Evolutionary conservation across 345 rosid species (phyloP).

Genomic region (Eucalyptus regnans): DNA sequence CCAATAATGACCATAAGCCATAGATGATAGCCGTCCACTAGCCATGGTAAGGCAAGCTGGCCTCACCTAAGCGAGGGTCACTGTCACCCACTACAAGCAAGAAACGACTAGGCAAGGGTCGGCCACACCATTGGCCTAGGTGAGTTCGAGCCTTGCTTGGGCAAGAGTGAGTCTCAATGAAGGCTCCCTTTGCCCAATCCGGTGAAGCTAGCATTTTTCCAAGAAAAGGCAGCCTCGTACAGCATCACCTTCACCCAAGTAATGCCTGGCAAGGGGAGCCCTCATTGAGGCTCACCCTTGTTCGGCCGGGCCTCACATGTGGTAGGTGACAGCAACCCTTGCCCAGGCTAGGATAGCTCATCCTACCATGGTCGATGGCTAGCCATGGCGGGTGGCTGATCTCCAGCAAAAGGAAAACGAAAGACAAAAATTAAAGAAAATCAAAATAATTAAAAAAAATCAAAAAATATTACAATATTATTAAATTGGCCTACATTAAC

Average conservation of each 20-base stretch:
- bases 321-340: no score
- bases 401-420: accelerated
- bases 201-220: accelerated
- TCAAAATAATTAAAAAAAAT: accelerated
- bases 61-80: no score
- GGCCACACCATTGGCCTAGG: no score
- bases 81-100: no score
- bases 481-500: accelerated
- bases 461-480: no score
- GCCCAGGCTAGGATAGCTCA: no score
- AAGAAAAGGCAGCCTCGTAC: accelerated
- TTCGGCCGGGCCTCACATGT: accelerated
- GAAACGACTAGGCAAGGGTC: accelerated
- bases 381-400: no score
- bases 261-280: accelerated
- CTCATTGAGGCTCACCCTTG: accelerated
- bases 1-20: accelerated
- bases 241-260: accelerated
- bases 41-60: no score
- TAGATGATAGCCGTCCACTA: accelerated
- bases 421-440: no score
- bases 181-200: no score
- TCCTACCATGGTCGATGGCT: no score
- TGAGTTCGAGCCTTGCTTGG: accelerated
- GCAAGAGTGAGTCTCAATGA: accelerated